Evolutionary conservation across 2,329 filamentous ascomycete genomes (phyloP), one percentile per base, ranked within the genome.

Genomic region (Periglandula ipomoeae): DNA sequence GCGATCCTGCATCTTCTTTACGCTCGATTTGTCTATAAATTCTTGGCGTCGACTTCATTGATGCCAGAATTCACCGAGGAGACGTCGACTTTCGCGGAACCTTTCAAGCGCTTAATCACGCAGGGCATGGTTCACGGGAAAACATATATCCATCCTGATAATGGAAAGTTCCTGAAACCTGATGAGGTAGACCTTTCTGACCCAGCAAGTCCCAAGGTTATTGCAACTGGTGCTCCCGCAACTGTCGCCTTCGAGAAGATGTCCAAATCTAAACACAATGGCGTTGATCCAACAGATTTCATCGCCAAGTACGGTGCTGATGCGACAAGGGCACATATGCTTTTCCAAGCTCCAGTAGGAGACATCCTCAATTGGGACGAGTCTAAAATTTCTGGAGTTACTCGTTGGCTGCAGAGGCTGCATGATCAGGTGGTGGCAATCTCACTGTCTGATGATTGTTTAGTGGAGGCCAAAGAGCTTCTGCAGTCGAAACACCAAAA

Each of bases 231-330:
- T 3, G 67, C 76, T 43, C 58, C 61, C 0, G 80, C 85, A 1
- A 76, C 70, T 24, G 66, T 89, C 17, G 82, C 79, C 1, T 95
- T 78, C 57, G 89, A 95, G 64, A 95, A 95, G 63, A 95, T 95
- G 89, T 93, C 87, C 35, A 95, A 95, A 68, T 94, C 87, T 59
- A 95, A 95, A 65, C 76, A 93, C 69, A 95, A 95, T 60, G 89
- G 89, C 23, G 87, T 95, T 6, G 88, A 95, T 60, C 89, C 89
- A 0, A 81, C 79, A 0, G 72, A 70, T 0, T 86, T 85, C 54
- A 87, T 93, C 50, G 69, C 74, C 7, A 81, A 79, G 55, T 84
- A 93, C 57, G 89, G 89, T 20, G 87, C 89, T 1, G 89, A 95
- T 63, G 83, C 87, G 5, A 89, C 87, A 2, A 75, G 89, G 49